Base-by-base conservation (phyloP, 2,329 filamentous ascomycete genomes). In the Exophiala sideris region DNA sequence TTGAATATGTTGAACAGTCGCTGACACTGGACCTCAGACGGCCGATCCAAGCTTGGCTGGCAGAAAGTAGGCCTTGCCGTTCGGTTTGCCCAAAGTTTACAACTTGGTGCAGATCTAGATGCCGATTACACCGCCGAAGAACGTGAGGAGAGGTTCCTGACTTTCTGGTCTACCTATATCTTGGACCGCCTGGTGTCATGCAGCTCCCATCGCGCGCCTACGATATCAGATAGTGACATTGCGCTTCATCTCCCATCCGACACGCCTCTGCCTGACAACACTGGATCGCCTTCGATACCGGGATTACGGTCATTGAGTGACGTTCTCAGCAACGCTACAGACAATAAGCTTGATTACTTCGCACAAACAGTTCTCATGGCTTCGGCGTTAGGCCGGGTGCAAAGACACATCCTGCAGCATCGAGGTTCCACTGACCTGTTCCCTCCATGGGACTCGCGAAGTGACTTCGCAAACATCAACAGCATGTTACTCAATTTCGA, bases 61-160 rank as follows among this genome's bases (percentile, higher is more conserved):
- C 62, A 73, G 8, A 73, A 73, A 38, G 63, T 68, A 9, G 65
- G 65, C 2, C 47, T 67, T 2, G 62, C 66, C 1, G 64, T 73
- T 63, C 94, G 89, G 38, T 94, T 82, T 68, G 91, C 88, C 5
- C 67, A 69, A 45, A 65, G 65, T 41, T 69, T 73, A 14, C 67
- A 66, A 8, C 68, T 68, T 7, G 67, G 66, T 60, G 55, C 42
- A 3, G 66, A 68, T 14, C 60, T 64, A 2, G 41, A 41, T 6
- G 20, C 38, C 7, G 57, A 57, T 34, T 45, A 65, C 1, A 48
- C 65, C 8, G 48, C 48, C 39, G 21, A 57, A 0, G 62, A 67
- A 36, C 65, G 68, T 40, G 67, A 69, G 45, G 66, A 69, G 39
- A 57, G 57, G 16, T 60, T 66, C 11, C 55, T 65, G 29, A 59